Evolutionary conservation across 2,329 filamentous ascomycete species (phyloP), one percentile per base, ranked within the genome.

Genomic region (Pseudocercospora pini-densiflorae): DNA sequence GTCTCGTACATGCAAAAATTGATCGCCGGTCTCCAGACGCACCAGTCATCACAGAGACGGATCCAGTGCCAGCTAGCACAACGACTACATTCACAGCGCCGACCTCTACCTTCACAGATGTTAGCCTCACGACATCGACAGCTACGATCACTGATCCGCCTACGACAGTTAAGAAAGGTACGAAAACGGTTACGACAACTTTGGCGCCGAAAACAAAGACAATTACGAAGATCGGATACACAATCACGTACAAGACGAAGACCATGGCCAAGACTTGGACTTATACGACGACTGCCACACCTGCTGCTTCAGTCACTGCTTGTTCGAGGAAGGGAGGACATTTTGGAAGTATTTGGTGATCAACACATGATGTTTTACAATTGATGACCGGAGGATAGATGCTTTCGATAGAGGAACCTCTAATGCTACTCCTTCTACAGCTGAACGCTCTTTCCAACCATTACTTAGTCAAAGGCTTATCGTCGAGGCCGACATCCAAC

Each of bases 21-120:
- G 14, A 72, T 66, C 70, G 60, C 2, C 77, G 79, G 45, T 76
- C 77, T 59, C 78, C 78, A 0, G 79, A 81, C 57, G 70, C 70
- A 47, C 74, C 76, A 36, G 77, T 76, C 7, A 68, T 78, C 29
- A 74, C 74, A 2, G 69, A 78, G 23, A 80, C 77, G 5, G 71
- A 69, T 24, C 72, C 62, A 2, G 69, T 70, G 8, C 70, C 75
- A 12, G 33, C 66, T 19, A 67, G 72, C 7, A 59, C 67, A 1
- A 76, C 76, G 8, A 70, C 72, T 1, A 69, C 64, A 5, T 16
- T 63, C 45, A 64, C 61, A 12, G 61, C 61, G 6, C 36, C 63
- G 4, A 57, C 62, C 2, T 59, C 62, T 7, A 65, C 62, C 2
- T 58, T 67, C 31, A 55, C 62, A 3, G 53, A 59, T 5, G 24